phyloP scores from a whole-genome alignment of 768 basidiomycete species.

The Tricholoma flavovirens region DNA sequence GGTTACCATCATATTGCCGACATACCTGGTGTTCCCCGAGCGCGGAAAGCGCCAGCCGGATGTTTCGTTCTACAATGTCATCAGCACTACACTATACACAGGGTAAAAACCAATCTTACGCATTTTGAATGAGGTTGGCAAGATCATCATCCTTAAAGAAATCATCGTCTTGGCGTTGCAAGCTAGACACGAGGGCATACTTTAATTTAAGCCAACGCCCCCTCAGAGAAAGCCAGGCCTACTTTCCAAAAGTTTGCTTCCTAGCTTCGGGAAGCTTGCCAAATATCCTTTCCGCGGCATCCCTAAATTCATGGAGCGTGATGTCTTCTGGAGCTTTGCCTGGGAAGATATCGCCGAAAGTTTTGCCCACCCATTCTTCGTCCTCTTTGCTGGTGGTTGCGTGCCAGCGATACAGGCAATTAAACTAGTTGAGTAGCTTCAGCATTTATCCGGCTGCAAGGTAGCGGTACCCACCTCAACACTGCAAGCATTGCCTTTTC shows the following conservation, averaged over 20 bases:
- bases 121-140: constrained; percentile 57
- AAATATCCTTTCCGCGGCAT: constrained; percentile 33
- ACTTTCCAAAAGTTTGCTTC: constrained; percentile 68
- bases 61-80: constrained; percentile 50
- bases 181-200: constrained; percentile 26
- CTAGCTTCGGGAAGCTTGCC: constrained; percentile 37
- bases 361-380: constrained; percentile 56
- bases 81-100: neutral
- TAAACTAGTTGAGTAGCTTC: constrained; percentile 48
- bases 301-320: constrained; percentile 46
- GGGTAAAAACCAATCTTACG: constrained; percentile 39
- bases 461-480: constrained; percentile 53
- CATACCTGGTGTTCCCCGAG: constrained; percentile 63
- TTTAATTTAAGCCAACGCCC: neutral
- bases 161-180: constrained; percentile 56
- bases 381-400: constrained; percentile 71
- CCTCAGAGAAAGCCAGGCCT: constrained; percentile 13
- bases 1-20: neutral
- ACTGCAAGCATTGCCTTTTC: constrained; percentile 76
- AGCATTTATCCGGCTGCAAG: neutral
- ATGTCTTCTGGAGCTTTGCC: constrained; percentile 44
- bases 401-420: constrained; percentile 82
- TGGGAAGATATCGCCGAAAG: constrained; percentile 50
- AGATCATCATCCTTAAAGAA: constrained; percentile 67
- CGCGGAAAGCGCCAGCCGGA: constrained; percentile 69